Base-by-base conservation (phyloP, 768 basidiomycete species). In the Amanita fuliginea region DNA sequence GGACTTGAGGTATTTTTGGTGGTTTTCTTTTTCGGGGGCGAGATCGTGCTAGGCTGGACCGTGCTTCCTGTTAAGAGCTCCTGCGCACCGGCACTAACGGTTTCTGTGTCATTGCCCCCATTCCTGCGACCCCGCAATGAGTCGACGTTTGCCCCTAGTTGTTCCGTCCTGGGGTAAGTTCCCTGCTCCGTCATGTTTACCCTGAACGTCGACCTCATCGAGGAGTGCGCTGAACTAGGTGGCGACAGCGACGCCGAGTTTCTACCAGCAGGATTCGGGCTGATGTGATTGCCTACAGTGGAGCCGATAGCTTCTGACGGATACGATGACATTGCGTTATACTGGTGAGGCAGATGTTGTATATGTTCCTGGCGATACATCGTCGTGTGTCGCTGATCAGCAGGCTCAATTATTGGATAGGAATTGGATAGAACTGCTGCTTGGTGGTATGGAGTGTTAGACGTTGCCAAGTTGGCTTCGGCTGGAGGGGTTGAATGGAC, bases 11-110 rank as follows among this genome's bases (percentile, higher is more conserved):
- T 46, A 45, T 56, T 58, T 43, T 59, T 64, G 9, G 49, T 42
- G 14, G 62, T 59, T 48, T 63, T 64, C 35, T 60, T 56, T 49
- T 66, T 56, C 32, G 54, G 50, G 1, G 46, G 26, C 4, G 51
- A 36, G 8, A 46, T 18, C 28, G 10, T 14, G 28, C 18, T 21
- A 24, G 45, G 32, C 9, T 18, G 16, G 33, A 42, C 30, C 34
- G 5, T 36, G 40, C 37, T 28, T 9, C 22, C 16, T 35, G 56
- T 51, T 2, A 22, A 14, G 16, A 18, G 14, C 5, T 33, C 32
- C 46, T 50, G 47, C 39, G 10, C 39, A 47, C 16, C 47, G 43
- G 18, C 46, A 57, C 8, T 39, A 13, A 40, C 8, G 9, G 22
- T 24, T 9, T 35, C 44, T 14, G 19, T 24, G 18, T 11, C 32